Percentiles rank a stretch among this genome's conserved stretches.
These are phyloP conservation scores for Mucor piriformis DNA, from an alignment of 371 early-diverging fungal genomes.

Conservation along the genomic window DNA sequence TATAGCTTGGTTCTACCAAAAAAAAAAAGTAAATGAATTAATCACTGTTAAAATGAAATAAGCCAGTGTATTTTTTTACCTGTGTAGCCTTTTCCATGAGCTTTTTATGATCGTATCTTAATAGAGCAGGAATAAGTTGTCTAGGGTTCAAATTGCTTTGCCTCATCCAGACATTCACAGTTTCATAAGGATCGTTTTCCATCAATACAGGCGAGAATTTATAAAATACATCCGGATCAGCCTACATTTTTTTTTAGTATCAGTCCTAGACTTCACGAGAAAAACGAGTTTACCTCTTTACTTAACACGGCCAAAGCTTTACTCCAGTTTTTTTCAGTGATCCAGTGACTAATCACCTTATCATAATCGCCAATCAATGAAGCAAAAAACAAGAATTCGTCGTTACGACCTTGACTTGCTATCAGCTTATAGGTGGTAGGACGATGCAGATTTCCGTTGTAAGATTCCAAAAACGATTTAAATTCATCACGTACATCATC, in stretches of 20 bases:
- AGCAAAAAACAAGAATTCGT: slow-evolving; percentile 81
- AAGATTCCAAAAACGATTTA: slow-evolving; percentile 65
- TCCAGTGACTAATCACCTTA: slow-evolving; percentile 79
- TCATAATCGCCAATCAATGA: slow-evolving; percentile 82
- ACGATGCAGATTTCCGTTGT: slow-evolving; percentile 65
- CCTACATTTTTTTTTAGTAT: slow-evolving; percentile 21
- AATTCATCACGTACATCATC: slow-evolving; percentile 70
- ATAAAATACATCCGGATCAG: slow-evolving; percentile 77
- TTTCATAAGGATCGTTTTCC: slow-evolving; percentile 75
- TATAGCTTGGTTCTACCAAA: slow-evolving; percentile 79
- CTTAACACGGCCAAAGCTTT: slow-evolving; percentile 79
- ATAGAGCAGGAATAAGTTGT: slow-evolving; percentile 79
- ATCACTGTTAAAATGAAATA: background rate
- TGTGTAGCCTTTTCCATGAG: slow-evolving; percentile 30
- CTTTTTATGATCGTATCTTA: slow-evolving; percentile 72
- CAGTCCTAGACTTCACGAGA: background rate
- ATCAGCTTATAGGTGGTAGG: slow-evolving; percentile 79
- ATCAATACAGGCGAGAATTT: slow-evolving; percentile 81
- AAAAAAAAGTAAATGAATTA: background rate
- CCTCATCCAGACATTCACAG: slow-evolving; percentile 80
- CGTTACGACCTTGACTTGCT: slow-evolving; percentile 79
- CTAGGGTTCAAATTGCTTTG: slow-evolving; percentile 77
- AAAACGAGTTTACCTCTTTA: slow-evolving; percentile 60
- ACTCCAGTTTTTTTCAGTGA: slow-evolving; percentile 73
- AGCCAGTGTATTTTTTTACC: slow-evolving; percentile 11